phyloP scores from a whole-genome alignment of 495 filamentous ascomycete genomes.

The Trichoderma reesei region DNA sequence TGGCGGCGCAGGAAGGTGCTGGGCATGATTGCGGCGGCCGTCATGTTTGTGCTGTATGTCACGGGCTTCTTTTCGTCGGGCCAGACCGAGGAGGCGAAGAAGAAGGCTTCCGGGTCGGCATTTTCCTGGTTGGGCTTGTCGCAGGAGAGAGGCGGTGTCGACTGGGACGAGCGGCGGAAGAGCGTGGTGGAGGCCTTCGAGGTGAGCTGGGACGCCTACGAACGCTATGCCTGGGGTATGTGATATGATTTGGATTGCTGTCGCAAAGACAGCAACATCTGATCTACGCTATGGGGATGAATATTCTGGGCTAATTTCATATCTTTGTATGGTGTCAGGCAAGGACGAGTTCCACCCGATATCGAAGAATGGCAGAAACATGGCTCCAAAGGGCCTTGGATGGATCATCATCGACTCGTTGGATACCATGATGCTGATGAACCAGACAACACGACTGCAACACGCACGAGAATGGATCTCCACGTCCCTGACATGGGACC shows the following conservation, averaged over 20 bases:
- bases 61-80: slow-evolving; percentile 39
- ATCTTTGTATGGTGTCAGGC: slow-evolving; percentile 38
- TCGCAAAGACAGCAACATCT: too few species aligned
- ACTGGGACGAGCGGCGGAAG: slow-evolving; percentile 72
- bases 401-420: slow-evolving; percentile 98
- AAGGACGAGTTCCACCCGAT: slow-evolving; percentile 78
- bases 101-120: not conserved
- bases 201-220: slow-evolving; percentile 86
- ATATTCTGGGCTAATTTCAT: not conserved
- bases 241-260: slow-evolving; percentile 11
- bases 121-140: slow-evolving; percentile 35
- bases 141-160: slow-evolving; percentile 31
- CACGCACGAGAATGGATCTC: slow-evolving; percentile 88
- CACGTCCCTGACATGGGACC: slow-evolving; percentile 71
- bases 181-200: slow-evolving; percentile 84
- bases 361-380: slow-evolving; percentile 67
- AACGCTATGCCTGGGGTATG: slow-evolving; percentile 89
- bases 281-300: too few species aligned
- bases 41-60: slow-evolving; percentile 48
- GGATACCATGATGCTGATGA: slow-evolving; percentile 98
- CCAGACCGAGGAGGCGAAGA: not conserved
- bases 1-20: slow-evolving; percentile 46
- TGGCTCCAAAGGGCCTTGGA: slow-evolving; percentile 74
- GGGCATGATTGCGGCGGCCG: slow-evolving; percentile 36
- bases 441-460: slow-evolving; percentile 74